These are phyloP conservation scores for Rhynchospora breviuscula DNA, from an alignment of 176 grass and related monocot species.

Conservation along the genomic window DNA sequence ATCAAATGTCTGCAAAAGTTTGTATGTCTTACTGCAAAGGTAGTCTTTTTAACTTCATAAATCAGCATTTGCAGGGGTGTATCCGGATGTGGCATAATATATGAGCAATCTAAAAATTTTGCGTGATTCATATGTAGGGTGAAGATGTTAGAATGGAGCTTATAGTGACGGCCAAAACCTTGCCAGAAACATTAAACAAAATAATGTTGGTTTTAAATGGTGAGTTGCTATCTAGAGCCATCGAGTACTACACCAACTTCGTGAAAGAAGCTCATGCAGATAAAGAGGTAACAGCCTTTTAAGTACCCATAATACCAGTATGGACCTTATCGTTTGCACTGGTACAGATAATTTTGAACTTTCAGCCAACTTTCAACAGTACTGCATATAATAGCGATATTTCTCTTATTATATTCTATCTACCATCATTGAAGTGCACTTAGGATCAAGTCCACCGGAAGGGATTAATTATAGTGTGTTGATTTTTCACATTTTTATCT, in stretches of 20 bases:
- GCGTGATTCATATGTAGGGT: constrained; percentile 38
- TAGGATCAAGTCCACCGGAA: not conserved
- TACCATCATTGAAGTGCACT: not conserved
- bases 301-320: not conserved
- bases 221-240: constrained; percentile 53
- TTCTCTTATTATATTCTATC: not conserved
- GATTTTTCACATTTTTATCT: too few species aligned
- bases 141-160: constrained; percentile 70
- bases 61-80: not conserved
- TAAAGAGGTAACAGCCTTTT: constrained; percentile 54
- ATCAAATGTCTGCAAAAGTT: not conserved
- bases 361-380: not conserved
- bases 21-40: not conserved
- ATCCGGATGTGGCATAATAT: not conserved
- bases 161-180: constrained; percentile 68
- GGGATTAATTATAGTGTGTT: not conserved
- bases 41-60: not conserved
- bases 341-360: not conserved
- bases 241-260: constrained; percentile 72
- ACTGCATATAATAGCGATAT: not conserved
- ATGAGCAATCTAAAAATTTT: not conserved
- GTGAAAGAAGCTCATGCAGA: constrained; percentile 80
- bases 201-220: constrained; percentile 69
- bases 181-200: constrained; percentile 69
- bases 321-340: not conserved